Evolutionary conservation across 306 rosid genomes (phyloP).

Genomic region (Gastrolobium bilobum): DNA sequence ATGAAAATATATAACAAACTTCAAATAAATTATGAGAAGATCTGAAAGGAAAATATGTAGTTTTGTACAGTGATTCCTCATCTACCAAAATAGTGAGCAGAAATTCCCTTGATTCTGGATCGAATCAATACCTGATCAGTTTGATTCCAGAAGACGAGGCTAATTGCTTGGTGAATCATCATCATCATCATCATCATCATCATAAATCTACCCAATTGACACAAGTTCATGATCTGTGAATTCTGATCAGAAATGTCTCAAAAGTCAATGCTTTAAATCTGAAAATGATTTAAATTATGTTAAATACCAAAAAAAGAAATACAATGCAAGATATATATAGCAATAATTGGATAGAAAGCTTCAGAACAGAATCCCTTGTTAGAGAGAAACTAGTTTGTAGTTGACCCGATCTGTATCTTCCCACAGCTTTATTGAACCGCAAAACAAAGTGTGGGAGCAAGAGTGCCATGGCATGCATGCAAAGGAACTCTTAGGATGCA

Average conservation of each 20-base stretch:
- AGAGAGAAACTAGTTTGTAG: slow-evolving; percentile 28
- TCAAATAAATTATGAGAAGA: slow-evolving; percentile 36
- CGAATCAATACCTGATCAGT: slow-evolving; percentile 40
- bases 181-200: neutral
- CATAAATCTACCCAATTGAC: slow-evolving; percentile 39
- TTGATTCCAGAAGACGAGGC: slow-evolving; percentile 11
- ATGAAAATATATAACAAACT: neutral
- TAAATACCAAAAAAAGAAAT: neutral
- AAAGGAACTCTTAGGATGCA: slow-evolving; percentile 71
- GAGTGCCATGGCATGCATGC: slow-evolving; percentile 59
- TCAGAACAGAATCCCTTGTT: slow-evolving; percentile 26
- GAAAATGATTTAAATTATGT: slow-evolving; percentile 12
- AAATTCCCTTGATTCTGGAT: slow-evolving; percentile 36
- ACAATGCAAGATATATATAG: neutral
- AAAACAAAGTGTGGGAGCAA: slow-evolving; percentile 44
- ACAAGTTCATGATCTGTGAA: slow-evolving; percentile 33
- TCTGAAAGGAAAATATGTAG: slow-evolving; percentile 25
- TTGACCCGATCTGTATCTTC: slow-evolving; percentile 93
- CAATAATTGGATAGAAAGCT: neutral
- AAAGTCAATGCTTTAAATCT: slow-evolving; percentile 15
- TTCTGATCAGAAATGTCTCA: slow-evolving; percentile 34
- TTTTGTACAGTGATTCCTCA: neutral
- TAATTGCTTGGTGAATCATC: slow-evolving; percentile 23
- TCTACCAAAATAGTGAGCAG: slow-evolving; percentile 8
- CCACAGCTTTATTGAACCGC: slow-evolving; percentile 99